These are phyloP conservation scores for Calocera viscosa DNA, from an alignment of 768 basidiomycete species.

Conservation along the genomic window DNA sequence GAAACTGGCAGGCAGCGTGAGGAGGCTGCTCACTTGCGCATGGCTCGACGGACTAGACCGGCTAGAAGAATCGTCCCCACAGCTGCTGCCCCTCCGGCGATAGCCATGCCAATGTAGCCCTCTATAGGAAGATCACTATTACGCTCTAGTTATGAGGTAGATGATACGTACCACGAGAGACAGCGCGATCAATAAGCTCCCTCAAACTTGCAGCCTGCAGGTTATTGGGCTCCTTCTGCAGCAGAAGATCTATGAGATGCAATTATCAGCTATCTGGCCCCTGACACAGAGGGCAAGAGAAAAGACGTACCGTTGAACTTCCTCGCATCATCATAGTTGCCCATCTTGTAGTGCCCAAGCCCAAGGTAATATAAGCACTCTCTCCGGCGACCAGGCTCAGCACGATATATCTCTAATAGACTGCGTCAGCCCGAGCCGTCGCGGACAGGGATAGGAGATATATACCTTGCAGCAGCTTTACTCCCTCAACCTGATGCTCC, in stretches of 20 bases:
- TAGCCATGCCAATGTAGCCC: conserved; percentile 97
- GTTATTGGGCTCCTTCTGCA: conserved; percentile 88
- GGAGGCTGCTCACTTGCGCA: conserved; percentile 24
- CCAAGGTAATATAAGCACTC: conserved; percentile 97
- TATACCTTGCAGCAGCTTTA: conserved; percentile 77
- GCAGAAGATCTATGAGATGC: conserved; percentile 48
- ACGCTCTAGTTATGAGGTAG: not conserved
- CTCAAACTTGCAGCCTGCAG: conserved; percentile 80
- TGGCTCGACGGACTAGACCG: conserved; percentile 72
- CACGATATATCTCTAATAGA: conserved; percentile 71
- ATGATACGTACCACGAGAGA: conserved; percentile 55
- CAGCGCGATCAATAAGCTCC: conserved; percentile 73
- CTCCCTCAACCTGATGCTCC: conserved; percentile 84
- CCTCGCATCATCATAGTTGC: conserved; percentile 83
- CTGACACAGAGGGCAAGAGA: not conserved
- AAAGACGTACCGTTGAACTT: conserved; percentile 74
- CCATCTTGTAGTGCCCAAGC: conserved; percentile 92
- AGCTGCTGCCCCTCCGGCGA: conserved; percentile 83
- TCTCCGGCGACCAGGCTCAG: conserved; percentile 71
- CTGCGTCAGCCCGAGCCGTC: not conserved
- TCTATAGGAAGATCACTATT: conserved; percentile 39
- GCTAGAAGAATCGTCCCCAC: conserved; percentile 63
- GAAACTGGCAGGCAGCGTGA: not conserved
- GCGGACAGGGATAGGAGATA: not conserved
- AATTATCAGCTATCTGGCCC: not conserved